Evolutionary conservation across 2,329 filamentous ascomycete genomes (phyloP).

Genomic region (Bertia moriformis): DNA sequence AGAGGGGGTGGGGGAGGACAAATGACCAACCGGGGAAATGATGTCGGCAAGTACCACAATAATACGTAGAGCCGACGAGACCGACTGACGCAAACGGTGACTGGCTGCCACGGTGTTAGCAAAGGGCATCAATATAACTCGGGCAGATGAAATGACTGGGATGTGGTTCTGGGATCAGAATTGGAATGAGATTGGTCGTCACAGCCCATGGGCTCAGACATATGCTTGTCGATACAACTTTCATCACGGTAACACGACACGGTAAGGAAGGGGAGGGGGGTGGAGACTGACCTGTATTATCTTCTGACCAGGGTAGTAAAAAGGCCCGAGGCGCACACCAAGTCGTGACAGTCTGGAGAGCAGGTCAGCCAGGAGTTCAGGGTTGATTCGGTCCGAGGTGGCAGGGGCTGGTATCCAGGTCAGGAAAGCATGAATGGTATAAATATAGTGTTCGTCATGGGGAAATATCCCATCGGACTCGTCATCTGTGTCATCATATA

Average conservation of each 20-base stretch:
- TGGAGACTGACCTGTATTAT: neutral
- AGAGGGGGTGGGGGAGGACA: neutral
- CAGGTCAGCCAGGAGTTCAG: too few species aligned
- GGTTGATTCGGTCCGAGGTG: too few species aligned
- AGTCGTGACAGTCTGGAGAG: slow-evolving; percentile 3
- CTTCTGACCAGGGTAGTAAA: slow-evolving; percentile 2
- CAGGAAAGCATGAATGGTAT: slow-evolving; percentile 48
- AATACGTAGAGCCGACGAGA: too few species aligned
- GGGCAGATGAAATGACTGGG: too few species aligned
- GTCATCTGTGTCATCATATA: slow-evolving; percentile 40
- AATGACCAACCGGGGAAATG: too few species aligned
- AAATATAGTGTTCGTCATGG: slow-evolving; percentile 42
- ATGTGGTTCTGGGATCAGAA: too few species aligned
- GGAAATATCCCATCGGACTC: slow-evolving; percentile 50
- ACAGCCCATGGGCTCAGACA: slow-evolving; percentile 9
- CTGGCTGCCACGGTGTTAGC: neutral
- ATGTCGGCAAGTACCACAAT: too few species aligned
- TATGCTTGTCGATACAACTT: slow-evolving; percentile 7
- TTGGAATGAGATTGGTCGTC: too few species aligned
- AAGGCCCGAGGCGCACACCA: neutral
- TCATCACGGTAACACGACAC: neutral
- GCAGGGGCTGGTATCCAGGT: too few species aligned
- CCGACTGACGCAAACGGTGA: too few species aligned
- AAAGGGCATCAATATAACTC: too few species aligned
- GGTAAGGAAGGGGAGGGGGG: neutral